Percentiles rank a stretch among this genome's conserved stretches.
Conservation (phyloP, 352 stramenopile species). For the Globisporangium cystogenes region DNA sequence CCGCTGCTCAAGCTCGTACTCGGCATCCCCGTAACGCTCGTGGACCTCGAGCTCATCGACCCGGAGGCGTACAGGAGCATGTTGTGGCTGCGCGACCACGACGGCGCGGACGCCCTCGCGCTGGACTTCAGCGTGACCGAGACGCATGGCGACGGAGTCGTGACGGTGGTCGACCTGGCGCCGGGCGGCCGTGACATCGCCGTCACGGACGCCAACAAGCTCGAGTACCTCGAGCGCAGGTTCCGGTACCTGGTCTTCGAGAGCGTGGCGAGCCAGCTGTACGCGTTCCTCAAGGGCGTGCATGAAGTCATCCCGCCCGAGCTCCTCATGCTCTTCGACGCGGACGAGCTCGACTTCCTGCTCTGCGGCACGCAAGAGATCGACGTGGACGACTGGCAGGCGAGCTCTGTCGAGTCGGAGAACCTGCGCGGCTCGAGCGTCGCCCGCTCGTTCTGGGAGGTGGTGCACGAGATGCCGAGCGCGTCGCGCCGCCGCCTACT, state of each 20-base stretch:
- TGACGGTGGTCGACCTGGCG: too few species aligned
- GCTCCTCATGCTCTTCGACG: slow-evolving; percentile 92
- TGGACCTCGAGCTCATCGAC: too few species aligned
- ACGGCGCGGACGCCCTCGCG: too few species aligned
- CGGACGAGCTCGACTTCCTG: slow-evolving; percentile 93
- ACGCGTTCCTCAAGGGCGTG: slow-evolving; percentile 56
- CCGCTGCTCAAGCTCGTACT: too few species aligned
- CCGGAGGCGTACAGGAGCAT: too few species aligned
- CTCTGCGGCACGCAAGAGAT: slow-evolving; percentile 92
- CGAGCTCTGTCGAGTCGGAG: slow-evolving; percentile 29
- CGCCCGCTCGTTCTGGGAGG: slow-evolving; percentile 54
- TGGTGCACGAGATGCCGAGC: slow-evolving; percentile 86
- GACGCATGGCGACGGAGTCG: too few species aligned
- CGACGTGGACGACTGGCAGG: slow-evolving; percentile 93
- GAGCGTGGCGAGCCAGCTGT: slow-evolving; percentile 75
- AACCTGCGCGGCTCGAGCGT: slow-evolving; percentile 24
- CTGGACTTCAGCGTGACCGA: too few species aligned
- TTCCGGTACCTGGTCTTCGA: slow-evolving; percentile 90
- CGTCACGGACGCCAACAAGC: slow-evolving; percentile 15
- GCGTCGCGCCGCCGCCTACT: slow-evolving; percentile 67
- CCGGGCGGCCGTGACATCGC: too few species aligned
- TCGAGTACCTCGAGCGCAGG: slow-evolving; percentile 82
- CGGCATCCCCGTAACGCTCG: too few species aligned
- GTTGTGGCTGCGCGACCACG: too few species aligned
- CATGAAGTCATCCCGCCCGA: slow-evolving; percentile 53